These are phyloP conservation scores for Ganoderma sinense DNA, from an alignment of 1,284 basidiomycete species.

Conservation along the genomic window DNA sequence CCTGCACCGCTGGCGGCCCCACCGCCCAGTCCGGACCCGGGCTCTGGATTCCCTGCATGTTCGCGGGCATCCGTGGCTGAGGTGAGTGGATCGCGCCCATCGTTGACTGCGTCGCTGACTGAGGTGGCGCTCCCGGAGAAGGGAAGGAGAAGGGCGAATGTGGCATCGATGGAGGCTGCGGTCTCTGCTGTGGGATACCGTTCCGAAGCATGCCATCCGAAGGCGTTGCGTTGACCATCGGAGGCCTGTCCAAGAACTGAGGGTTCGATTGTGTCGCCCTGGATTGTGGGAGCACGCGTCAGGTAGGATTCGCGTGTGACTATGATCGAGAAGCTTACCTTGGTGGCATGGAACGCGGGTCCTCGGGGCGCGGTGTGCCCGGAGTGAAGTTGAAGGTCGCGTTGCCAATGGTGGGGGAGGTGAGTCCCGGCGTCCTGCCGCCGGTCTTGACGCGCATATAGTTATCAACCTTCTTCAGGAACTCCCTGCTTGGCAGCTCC, in stretches of 20 bases:
- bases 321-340: slow-evolving; percentile 26
- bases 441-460: slow-evolving; percentile 66
- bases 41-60: slow-evolving; percentile 44
- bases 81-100: slow-evolving; percentile 51
- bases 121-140: slow-evolving; percentile 40
- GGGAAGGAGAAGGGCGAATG: slow-evolving; percentile 56
- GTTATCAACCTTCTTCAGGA: slow-evolving; percentile 89
- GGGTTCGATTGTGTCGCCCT: slow-evolving; percentile 38
- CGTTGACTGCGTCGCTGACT: slow-evolving; percentile 51
- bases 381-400: slow-evolving; percentile 40
- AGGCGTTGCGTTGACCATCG: slow-evolving; percentile 40
- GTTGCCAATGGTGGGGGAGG: slow-evolving; percentile 43
- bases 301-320: background rate
- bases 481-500: slow-evolving; percentile 89
- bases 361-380: slow-evolving; percentile 37
- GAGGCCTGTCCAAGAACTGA: slow-evolving; percentile 46
- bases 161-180: slow-evolving; percentile 48
- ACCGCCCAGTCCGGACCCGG: slow-evolving; percentile 60
- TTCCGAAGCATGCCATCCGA: slow-evolving; percentile 52
- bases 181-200: slow-evolving; percentile 43
- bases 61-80: slow-evolving; percentile 43
- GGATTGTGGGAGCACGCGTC: background rate
- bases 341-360: slow-evolving; percentile 40
- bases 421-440: slow-evolving; percentile 47
- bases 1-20: slow-evolving; percentile 47